Evolutionary conservation across 2,329 filamentous ascomycete genomes (phyloP), one percentile per base, ranked within the genome.

Genomic region (Penicillium decumbens): DNA sequence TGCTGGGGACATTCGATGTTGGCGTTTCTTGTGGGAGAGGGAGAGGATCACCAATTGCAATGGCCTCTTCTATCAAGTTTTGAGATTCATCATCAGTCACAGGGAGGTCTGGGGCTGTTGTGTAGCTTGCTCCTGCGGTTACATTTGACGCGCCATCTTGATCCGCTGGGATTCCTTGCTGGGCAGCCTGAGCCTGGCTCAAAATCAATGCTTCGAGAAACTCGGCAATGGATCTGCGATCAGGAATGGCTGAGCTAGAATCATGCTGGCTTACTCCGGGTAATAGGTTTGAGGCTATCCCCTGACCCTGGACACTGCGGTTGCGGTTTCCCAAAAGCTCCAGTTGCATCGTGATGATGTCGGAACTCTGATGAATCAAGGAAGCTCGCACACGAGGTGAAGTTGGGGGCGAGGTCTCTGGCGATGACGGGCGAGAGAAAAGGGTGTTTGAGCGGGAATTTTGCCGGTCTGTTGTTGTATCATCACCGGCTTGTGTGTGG

Each of bases 341-440:
- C 33, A 74, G 53, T 43, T 74, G 70, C 71, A 74, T 73, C 3
- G 72, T 74, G 41, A 73, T 72, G 2, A 72, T 62, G 49, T 73
- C 71, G 1, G 72, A 68, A 45, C 70, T 70, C 40, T 72, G 70
- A 50, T 73, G 71, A 15, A 73, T 68, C 23, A 74, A 57, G 1
- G 71, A 73, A 25, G 72, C 71, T 41, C 72, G 62, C 18, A 74
- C 69, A 5, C 65, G 70, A 41, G 72, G 72, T 4, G 72, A 74
- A 6, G 65, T 65, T 25, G 67, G 69, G 13, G 70, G 69, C 8
- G 70, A 72, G n/a, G 69, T 67, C 37, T 65, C 65, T 6, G 71
- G 67, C 33, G 70, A 73, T 18, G 69, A 69, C 35, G 66, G 63
- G 7, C 57, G 69, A 33, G 71, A 73, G 35, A 71, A 68, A 1